A percentile compares a stretch with the other conserved stretches of the same genome.
These are phyloP conservation scores for Penicillium palitans DNA, from an alignment of 2,329 filamentous ascomycete species.

Conservation along the genomic window DNA sequence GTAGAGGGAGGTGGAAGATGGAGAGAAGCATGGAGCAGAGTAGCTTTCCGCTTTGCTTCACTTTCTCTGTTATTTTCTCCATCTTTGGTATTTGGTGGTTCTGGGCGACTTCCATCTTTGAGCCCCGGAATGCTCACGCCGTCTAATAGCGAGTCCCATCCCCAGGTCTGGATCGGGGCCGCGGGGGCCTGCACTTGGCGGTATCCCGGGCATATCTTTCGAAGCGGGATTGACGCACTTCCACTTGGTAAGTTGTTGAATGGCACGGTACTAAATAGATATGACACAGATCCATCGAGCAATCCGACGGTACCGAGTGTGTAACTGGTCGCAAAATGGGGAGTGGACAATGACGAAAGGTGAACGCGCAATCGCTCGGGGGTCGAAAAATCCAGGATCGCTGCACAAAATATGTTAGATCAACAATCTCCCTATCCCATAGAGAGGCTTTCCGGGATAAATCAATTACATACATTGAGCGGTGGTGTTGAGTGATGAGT, in stretches of 20 bases:
- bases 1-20: slow-evolving; percentile 68
- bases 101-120: slow-evolving; percentile 5
- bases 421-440: neutral
- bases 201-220: slow-evolving; percentile 78
- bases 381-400: slow-evolving; percentile 83
- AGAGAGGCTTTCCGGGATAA: neutral
- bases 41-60: slow-evolving; percentile 39
- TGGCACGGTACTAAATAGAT: slow-evolving; percentile 87
- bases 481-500: slow-evolving; percentile 80
- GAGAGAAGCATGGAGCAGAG: slow-evolving; percentile 47
- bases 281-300: slow-evolving; percentile 95
- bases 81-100: slow-evolving; percentile 63
- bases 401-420: slow-evolving; percentile 44
- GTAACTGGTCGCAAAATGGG: slow-evolving; percentile 93
- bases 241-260: slow-evolving; percentile 65
- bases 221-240: slow-evolving; percentile 74
- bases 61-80: slow-evolving; percentile 16
- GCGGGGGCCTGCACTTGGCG: slow-evolving; percentile 62
- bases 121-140: slow-evolving; percentile 22
- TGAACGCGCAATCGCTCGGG: slow-evolving; percentile 82
- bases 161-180: slow-evolving; percentile 37
- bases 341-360: slow-evolving; percentile 85
- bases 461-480: slow-evolving; percentile 62
- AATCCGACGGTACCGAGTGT: slow-evolving; percentile 84
- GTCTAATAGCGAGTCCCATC: slow-evolving; percentile 35